These are phyloP conservation scores for Ustilago vetiveriae DNA, from an alignment of 1,284 basidiomycete species.

Conservation along the genomic window DNA sequence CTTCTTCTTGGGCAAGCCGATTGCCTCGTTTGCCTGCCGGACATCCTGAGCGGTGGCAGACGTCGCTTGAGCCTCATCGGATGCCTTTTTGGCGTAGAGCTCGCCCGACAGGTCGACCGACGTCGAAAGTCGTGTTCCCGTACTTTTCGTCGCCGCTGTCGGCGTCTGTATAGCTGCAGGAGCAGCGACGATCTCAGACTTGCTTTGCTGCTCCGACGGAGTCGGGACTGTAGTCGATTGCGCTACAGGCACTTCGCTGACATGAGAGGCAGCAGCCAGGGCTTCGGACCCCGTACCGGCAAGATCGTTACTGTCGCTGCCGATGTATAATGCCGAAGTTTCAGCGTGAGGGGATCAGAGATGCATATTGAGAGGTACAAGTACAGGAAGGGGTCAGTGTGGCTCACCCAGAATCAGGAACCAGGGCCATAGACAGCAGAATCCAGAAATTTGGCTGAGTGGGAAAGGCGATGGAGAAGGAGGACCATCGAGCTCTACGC, in stretches of 20 bases:
- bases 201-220: too few relatives aligned
- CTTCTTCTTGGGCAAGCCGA: conserved; percentile 15
- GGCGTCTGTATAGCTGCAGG: not conserved
- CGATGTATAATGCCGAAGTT: too few relatives aligned
- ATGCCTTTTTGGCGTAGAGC: conserved; percentile 14
- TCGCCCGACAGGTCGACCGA: conserved; percentile 18
- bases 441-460: not conserved
- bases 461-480: not conserved
- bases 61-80: not conserved
- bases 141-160: not conserved
- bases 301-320: too few relatives aligned
- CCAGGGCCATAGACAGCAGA: not conserved
- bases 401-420: not conserved
- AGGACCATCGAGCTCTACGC: not conserved
- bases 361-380: conserved; percentile 11
- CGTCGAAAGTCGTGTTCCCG: not conserved
- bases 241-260: too few relatives aligned
- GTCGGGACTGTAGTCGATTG: too few relatives aligned
- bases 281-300: too few relatives aligned
- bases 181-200: too few relatives aligned
- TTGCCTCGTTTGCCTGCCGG: not conserved
- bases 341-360: too few relatives aligned
- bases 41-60: not conserved
- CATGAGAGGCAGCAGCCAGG: too few relatives aligned
- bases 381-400: conserved; percentile 17